A percentile compares a stretch with the other conserved stretches of the same genome.
phyloP scores from a whole-genome alignment of 176 grass and related monocot genomes.

The Zizania latifolia region DNA sequence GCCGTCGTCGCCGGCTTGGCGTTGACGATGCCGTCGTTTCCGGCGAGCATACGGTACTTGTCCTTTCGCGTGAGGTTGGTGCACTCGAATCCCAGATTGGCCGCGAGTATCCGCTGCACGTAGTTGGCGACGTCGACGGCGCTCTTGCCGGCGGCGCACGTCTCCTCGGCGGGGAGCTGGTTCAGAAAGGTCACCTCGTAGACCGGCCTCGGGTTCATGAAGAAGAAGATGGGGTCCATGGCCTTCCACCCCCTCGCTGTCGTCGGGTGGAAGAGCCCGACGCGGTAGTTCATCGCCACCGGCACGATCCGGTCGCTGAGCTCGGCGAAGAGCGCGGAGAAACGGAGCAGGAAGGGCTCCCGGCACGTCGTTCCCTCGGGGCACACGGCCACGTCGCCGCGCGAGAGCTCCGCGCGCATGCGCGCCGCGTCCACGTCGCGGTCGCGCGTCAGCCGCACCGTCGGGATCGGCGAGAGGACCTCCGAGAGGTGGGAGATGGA shows the following conservation, averaged over 20 bases:
- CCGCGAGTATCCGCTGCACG: slow-evolving; percentile 82
- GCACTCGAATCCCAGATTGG: slow-evolving; percentile 89
- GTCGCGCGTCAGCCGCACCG: slow-evolving; percentile 58
- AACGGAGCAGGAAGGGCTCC: slow-evolving; percentile 82
- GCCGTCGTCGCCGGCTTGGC: slow-evolving; percentile 28
- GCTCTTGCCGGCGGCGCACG: slow-evolving; percentile 63
- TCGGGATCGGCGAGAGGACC: slow-evolving; percentile 69
- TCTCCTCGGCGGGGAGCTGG: slow-evolving; percentile 74
- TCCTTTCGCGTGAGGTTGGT: slow-evolving; percentile 87
- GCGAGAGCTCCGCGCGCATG: slow-evolving; percentile 49
- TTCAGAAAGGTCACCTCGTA: slow-evolving; percentile 92
- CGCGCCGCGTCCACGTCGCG: slow-evolving; percentile 35
- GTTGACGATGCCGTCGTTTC: slow-evolving; percentile 65
- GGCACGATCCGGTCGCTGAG: slow-evolving; percentile 92
- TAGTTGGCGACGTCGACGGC: slow-evolving; percentile 87
- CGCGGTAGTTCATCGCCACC: slow-evolving; percentile 77
- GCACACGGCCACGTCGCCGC: slow-evolving; percentile 74
- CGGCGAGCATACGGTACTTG: slow-evolving; percentile 87
- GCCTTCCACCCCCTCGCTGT: slow-evolving; percentile 91
- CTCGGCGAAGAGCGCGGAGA: slow-evolving; percentile 94
- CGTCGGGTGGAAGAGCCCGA: slow-evolving; percentile 87
- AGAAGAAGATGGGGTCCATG: slow-evolving; percentile 99
- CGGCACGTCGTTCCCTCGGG: slow-evolving; percentile 96
- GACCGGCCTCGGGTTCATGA: slow-evolving; percentile 88
- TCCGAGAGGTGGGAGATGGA: slow-evolving; percentile 72